These are phyloP conservation scores for Hypoxylon sp. DNA, from an alignment of 2,329 filamentous ascomycete genomes.

Conservation along the genomic window DNA sequence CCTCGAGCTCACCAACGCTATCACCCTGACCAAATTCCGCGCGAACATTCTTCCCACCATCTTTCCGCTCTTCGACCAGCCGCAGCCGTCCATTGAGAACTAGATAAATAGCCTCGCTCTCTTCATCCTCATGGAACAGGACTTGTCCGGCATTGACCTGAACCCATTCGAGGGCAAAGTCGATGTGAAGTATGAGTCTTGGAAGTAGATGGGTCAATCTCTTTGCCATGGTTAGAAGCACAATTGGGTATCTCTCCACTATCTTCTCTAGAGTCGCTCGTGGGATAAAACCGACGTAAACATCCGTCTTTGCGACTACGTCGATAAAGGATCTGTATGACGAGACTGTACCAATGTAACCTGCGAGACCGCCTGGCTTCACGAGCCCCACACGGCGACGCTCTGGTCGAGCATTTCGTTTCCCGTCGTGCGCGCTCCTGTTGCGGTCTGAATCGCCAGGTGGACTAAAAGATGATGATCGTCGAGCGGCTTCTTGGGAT, in stretches of 20 bases:
- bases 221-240: conserved; percentile 96
- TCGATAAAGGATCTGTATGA: conserved; percentile 97
- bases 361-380: conserved; percentile 93
- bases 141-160: conserved; percentile 96
- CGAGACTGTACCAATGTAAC: conserved; percentile 94
- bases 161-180: conserved; percentile 98
- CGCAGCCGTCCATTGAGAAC: conserved; percentile 94
- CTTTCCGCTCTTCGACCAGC: conserved; percentile 84
- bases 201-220: conserved; percentile 90
- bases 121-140: conserved; percentile 92
- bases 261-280: conserved; percentile 89
- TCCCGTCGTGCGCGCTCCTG: conserved; percentile 55
- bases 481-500: conserved; percentile 43
- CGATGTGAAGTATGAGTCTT: conserved; percentile 92
- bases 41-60: conserved; percentile 85
- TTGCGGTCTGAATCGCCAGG: conserved; percentile 56
- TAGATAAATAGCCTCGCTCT: conserved; percentile 98
- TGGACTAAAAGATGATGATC: conserved; percentile 41
- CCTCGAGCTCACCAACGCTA: conserved; percentile 96
- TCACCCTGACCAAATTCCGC: conserved; percentile 98
- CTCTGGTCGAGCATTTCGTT: conserved; percentile 57
- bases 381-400: conserved; percentile 87
- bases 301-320: conserved; percentile 96
- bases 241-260: conserved; percentile 91
- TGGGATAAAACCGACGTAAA: conserved; percentile 96